Percentiles rank a stretch among this genome's conserved stretches.
phyloP scores from a whole-genome alignment of 106 monocot species.

The Dendrobium officinale region DNA sequence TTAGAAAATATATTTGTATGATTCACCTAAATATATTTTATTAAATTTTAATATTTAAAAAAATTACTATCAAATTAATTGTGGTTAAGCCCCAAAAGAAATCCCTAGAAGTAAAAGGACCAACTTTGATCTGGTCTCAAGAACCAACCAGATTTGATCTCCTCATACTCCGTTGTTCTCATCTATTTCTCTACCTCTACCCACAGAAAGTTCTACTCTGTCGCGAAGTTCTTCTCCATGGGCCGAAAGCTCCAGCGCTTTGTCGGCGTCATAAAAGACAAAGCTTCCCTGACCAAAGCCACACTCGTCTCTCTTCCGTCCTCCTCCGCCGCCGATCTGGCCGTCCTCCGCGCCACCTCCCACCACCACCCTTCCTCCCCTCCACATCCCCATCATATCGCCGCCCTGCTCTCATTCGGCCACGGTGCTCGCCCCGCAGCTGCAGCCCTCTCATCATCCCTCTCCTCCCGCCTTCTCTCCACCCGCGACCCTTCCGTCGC shows the following conservation, averaged over 20 bases:
- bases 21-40: neutral
- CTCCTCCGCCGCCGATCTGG: slow-evolving; percentile 19
- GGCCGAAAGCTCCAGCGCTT: slow-evolving; percentile 29
- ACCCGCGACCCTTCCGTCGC: slow-evolving; percentile 41
- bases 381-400: slow-evolving; percentile 22
- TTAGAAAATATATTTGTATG: neutral
- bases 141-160: too few relatives aligned
- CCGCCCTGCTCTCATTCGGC: slow-evolving; percentile 52
- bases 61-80: neutral
- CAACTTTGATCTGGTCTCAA: too few relatives aligned
- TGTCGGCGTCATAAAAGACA: slow-evolving; percentile 26
- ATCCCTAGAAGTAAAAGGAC: too few relatives aligned
- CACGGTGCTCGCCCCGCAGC: slow-evolving; percentile 33
- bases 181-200: too few relatives aligned
- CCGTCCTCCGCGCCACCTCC: slow-evolving; percentile 49
- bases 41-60: neutral
- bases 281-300: slow-evolving; percentile 14
- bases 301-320: slow-evolving; percentile 3
- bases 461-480: slow-evolving; percentile 28
- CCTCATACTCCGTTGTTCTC: too few relatives aligned
- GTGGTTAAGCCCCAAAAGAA: neutral
- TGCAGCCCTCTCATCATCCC: slow-evolving; percentile 22
- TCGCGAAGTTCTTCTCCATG: too few relatives aligned
- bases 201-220: too few relatives aligned
- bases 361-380: slow-evolving; percentile 34